Evolutionary conservation across 192 early-diverging fungal species (phyloP).

Genomic region (Gryganskiella cystojenkinii): DNA sequence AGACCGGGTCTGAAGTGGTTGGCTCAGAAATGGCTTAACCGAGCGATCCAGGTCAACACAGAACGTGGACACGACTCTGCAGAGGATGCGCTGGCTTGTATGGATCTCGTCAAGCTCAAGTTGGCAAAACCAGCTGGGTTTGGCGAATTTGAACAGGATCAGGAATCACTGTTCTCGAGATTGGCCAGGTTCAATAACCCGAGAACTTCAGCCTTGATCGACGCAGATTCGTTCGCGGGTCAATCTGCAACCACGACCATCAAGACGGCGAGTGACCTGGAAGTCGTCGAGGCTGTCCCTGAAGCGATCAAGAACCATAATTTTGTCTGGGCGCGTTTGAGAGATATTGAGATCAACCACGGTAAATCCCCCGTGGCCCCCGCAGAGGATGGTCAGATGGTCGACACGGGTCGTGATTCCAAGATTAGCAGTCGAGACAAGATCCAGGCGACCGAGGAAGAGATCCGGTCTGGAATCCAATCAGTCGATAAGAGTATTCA

Average conservation of each 20-base stretch:
- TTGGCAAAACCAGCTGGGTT: conserved; percentile 52
- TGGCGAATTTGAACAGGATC: conserved; percentile 48
- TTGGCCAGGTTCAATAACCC: conserved; percentile 24
- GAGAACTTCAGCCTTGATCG: conserved; percentile 32
- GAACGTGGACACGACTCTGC: conserved; percentile 72
- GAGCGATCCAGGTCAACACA: conserved; percentile 63
- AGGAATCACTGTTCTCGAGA: conserved; percentile 53
- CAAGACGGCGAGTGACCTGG: conserved; percentile 28
- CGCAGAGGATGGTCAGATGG: conserved; percentile 9
- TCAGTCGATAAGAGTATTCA: conserved; percentile 51
- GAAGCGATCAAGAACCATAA: conserved; percentile 29
- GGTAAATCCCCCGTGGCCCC: conserved; percentile 17
- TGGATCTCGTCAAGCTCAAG: conserved; percentile 73
- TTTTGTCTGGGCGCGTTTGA: conserved; percentile 46
- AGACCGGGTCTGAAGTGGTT: conserved; percentile 66
- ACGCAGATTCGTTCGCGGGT: conserved; percentile 28
- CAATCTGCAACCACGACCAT: conserved; percentile 29
- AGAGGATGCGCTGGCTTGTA: conserved; percentile 73
- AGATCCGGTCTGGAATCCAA: conserved; percentile 26
- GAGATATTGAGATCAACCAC: conserved; percentile 51
- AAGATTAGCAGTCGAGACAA: conserved; percentile 40
- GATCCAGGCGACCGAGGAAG: conserved; percentile 32
- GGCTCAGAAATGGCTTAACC: conserved; percentile 58
- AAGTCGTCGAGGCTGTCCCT: conserved; percentile 33
- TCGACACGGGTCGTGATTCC: conserved; percentile 24